These are phyloP conservation scores for Mycena polygramma DNA, from an alignment of 768 basidiomycete genomes.

Conservation along the genomic window DNA sequence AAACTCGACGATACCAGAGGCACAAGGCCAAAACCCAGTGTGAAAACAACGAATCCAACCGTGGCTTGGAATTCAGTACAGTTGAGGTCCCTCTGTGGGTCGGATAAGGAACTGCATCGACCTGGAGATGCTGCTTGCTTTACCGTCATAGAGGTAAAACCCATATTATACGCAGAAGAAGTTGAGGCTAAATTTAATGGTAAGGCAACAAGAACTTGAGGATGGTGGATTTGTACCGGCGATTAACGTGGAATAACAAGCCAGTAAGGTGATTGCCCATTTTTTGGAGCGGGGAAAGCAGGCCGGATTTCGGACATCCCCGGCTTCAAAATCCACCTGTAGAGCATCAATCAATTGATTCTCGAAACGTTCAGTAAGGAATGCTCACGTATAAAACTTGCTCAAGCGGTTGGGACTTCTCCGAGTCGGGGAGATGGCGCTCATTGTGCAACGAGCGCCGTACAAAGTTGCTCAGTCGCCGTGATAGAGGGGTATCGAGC, in stretches of 20 bases:
- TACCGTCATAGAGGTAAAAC: constrained; percentile 67
- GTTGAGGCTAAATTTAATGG: constrained; percentile 55
- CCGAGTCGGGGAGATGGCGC: constrained; percentile 30
- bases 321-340: constrained; percentile 57
- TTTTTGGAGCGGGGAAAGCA: constrained; percentile 54
- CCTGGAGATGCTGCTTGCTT: constrained; percentile 39
- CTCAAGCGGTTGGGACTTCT: constrained; percentile 12
- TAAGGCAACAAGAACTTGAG: neutral
- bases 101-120: constrained; percentile 40
- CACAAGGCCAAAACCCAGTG: constrained; percentile 71
- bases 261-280: constrained; percentile 59
- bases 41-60: constrained; percentile 64
- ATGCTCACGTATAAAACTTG: constrained; percentile 13
- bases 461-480: constrained; percentile 48
- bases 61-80: constrained; percentile 62
- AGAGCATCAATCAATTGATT: neutral
- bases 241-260: constrained; percentile 62
- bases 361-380: too few relatives aligned
- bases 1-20: constrained; percentile 78
- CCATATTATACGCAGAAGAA: constrained; percentile 66
- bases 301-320: constrained; percentile 55
- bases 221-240: constrained; percentile 49
- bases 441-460: constrained; percentile 19
- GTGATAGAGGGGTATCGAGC: constrained; percentile 46
- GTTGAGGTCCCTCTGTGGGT: constrained; percentile 51